Conservation (phyloP, 192 early-diverging fungal genomes). For the Coemansia sp. region DNA sequence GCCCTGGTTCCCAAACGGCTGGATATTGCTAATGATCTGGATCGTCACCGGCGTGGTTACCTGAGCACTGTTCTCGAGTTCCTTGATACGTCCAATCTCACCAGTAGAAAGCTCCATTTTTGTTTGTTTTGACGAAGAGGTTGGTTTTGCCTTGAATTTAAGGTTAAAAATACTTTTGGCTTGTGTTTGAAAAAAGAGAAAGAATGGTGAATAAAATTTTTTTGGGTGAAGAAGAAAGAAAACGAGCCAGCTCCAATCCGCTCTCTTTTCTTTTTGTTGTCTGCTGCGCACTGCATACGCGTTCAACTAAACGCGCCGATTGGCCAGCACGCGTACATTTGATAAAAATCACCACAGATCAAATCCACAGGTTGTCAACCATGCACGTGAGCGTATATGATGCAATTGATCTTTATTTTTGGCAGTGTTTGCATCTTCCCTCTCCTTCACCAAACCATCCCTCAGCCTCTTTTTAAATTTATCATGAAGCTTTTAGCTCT, state of each 20-base stretch:
- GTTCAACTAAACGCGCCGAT: conserved; percentile 8
- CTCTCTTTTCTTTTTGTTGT: not conserved
- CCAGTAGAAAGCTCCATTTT: conserved; percentile 33
- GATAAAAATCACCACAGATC: not conserved
- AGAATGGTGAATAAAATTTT: not conserved
- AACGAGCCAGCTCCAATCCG: not conserved
- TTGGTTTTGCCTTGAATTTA: too few relatives aligned
- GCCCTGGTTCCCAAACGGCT: conserved; percentile 28
- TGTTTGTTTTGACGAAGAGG: too few relatives aligned
- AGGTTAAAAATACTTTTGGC: too few relatives aligned
- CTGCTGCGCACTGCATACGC: conserved; percentile 4
- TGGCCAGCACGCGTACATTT: not conserved
- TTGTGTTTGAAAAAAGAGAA: not conserved
- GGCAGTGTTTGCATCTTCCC: too few relatives aligned
- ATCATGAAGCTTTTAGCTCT: not conserved
- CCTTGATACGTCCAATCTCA: conserved; percentile 32
- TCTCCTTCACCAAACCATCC: too few relatives aligned
- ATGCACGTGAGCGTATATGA: not conserved
- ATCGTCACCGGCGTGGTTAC: conserved; percentile 20
- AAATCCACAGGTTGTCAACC: not conserved
- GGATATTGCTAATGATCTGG: conserved; percentile 39
- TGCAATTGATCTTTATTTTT: too few relatives aligned
- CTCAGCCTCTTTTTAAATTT: too few relatives aligned
- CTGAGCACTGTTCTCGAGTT: conserved; percentile 8
- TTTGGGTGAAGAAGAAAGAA: not conserved